Conservation (phyloP, 2,329 filamentous ascomycete species). For the Pseudogymnoascus sp. region DNA sequence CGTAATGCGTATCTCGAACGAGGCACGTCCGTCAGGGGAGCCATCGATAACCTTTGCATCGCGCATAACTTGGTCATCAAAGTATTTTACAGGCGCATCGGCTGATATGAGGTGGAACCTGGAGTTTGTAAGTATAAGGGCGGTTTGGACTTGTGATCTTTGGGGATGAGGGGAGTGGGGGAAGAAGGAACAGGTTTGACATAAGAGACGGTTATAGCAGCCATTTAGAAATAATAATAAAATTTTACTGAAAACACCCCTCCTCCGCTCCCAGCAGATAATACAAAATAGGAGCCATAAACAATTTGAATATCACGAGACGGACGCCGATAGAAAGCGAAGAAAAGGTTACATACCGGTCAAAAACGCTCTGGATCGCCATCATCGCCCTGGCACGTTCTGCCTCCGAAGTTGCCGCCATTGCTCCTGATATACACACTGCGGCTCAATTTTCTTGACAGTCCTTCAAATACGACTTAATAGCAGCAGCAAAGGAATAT, state of each 20-base stretch:
- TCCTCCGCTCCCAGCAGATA: not conserved
- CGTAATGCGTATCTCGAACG: conserved; percentile 37
- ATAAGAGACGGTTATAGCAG: not conserved
- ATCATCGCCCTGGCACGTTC: conserved; percentile 18
- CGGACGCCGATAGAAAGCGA: not conserved
- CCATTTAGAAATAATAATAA: not conserved
- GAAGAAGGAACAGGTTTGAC: not conserved
- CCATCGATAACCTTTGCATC: conserved; percentile 24
- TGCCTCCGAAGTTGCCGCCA: conserved; percentile 1
- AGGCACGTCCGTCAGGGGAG: conserved; percentile 26
- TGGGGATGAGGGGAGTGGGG: not conserved
- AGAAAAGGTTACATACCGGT: conserved; percentile 17
- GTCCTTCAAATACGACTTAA: not conserved
- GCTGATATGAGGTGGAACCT: conserved; percentile 17
- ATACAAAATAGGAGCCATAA: not conserved
- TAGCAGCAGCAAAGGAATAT: not conserved
- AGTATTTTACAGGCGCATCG: conserved; percentile 10
- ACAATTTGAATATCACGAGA: not conserved
- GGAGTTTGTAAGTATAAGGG: not conserved
- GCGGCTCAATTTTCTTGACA: not conserved
- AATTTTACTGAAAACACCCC: not conserved
- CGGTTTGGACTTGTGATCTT: not conserved
- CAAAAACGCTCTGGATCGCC: conserved; percentile 23
- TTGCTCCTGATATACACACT: not conserved
- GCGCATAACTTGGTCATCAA: conserved; percentile 19